Evolutionary conservation across 768 basidiomycete genomes (phyloP).

Genomic region (Clitopilus hobsonii): DNA sequence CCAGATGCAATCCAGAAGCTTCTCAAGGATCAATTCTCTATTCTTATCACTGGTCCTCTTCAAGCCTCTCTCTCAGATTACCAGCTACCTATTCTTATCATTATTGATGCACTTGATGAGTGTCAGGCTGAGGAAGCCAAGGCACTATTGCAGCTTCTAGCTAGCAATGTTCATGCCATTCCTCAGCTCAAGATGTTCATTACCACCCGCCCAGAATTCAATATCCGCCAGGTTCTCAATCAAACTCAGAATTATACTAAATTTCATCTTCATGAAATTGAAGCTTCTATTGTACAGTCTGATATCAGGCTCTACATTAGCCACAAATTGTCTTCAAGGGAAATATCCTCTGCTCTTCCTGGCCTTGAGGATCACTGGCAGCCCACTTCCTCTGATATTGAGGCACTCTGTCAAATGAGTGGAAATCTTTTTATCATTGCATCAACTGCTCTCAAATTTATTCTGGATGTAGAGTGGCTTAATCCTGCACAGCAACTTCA

Average conservation of each 20-base stretch:
- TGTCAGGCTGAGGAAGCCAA: neutral
- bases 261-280: conserved; percentile 2
- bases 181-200: neutral
- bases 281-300: neutral
- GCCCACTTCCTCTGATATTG: neutral
- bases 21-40: neutral
- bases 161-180: neutral
- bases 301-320: neutral
- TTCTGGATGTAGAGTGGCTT: neutral
- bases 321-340: neutral
- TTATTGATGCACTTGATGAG: conserved; percentile 2
- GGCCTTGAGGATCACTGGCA: neutral
- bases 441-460: neutral
- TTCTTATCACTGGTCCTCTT: no score
- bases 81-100: neutral
- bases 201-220: neutral
- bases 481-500: neutral
- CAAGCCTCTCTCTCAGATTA: neutral
- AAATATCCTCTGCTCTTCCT: neutral
- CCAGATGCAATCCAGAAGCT: no score
- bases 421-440: conserved; percentile 1
- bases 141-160: neutral
- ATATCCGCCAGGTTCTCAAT: neutral
- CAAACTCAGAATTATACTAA: neutral
- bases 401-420: neutral